Evolutionary conservation across 2,329 filamentous ascomycete genomes (phyloP), one percentile per base, ranked within the genome.

Genomic region (Simplicillium sp.): DNA sequence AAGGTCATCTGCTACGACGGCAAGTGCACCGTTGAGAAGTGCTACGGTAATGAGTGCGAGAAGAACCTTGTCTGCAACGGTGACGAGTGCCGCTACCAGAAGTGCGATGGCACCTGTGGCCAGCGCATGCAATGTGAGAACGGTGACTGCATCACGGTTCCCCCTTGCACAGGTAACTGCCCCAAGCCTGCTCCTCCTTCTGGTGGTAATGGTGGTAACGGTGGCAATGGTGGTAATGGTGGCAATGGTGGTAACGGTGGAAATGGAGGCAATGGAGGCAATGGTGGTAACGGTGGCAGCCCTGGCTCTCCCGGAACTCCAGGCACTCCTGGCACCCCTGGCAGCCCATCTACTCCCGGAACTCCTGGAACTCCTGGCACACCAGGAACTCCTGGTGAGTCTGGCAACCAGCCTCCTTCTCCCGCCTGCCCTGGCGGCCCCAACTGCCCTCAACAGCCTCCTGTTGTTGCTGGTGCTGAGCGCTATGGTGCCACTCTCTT

Each of bases 1-100:
- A 61, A 62, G 54, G 46, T 61, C 38, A 48, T 55, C 50, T 64
- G 58, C 57, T 50, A 50, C 44, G 51, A 54, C 36, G 50, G 47
- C 41, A 47, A 55, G 41, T 64, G 59, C 50, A 43, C 44, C 14
- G 40, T 50, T 18, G 54, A 53, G 47, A 45, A 52, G 38, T 55
- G 54, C 51, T 42, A 48, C 37, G 47, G 48, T 29, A 47, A 58
- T 4, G 50, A 54, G 39, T 60, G 57, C 50, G 45, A 49, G 39
- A 57, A 57, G 51, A 58, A 61, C 45, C 48, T 54, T 33, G 48
- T 56, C 50, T 64, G 61, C 53, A 47, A 51, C 25, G 51, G 51
- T 34, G 40, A 54, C 9, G 44, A 57, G 17, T 61, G 53, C 52
- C 47, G 50, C 46, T 51, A 56, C 43, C 53, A 55, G 44, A 41